Percentiles rank a stretch among this genome's conserved stretches.
Evolutionary conservation across 2,329 filamentous ascomycete genomes (phyloP).

Genomic region (Microascus cirrosus): DNA sequence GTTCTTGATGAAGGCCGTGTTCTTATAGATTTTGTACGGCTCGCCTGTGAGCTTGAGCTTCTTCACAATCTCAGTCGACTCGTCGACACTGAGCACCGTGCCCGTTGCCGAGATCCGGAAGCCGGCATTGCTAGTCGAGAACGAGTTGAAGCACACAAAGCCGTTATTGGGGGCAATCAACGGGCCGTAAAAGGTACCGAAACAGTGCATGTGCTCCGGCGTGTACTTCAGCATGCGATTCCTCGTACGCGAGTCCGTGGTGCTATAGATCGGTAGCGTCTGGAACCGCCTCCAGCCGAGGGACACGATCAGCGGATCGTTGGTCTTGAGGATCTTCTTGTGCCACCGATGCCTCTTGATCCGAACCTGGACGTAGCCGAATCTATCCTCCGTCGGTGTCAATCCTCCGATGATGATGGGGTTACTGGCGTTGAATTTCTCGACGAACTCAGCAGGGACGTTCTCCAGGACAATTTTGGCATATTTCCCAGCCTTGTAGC

Average conservation of each 20-base stretch:
- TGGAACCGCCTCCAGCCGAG: constrained; percentile 95
- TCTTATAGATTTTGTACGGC: constrained; percentile 98
- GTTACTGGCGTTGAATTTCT: constrained; percentile 67
- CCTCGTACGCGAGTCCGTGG: constrained; percentile 81
- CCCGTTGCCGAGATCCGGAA: constrained; percentile 94
- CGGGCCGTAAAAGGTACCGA: constrained; percentile 89
- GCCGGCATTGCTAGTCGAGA: constrained; percentile 73
- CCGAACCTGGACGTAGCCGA: constrained; percentile 87
- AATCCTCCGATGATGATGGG: constrained; percentile 89
- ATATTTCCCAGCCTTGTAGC: constrained; percentile 85
- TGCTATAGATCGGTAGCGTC: constrained; percentile 84
- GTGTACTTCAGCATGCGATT: constrained; percentile 99
- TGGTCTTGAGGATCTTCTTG: constrained; percentile 97
- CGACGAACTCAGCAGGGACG: constrained; percentile 83
- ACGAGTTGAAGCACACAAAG: constrained; percentile 86
- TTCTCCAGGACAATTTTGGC: constrained; percentile 81
- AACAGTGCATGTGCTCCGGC: constrained; percentile 98
- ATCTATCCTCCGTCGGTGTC: constrained; percentile 85
- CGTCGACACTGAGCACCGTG: constrained; percentile 86
- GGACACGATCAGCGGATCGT: constrained; percentile 94
- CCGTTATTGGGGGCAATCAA: constrained; percentile 92
- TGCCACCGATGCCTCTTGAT: constrained; percentile 99
- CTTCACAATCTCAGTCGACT: constrained; percentile 96
- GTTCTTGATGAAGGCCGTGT: constrained; percentile 96
- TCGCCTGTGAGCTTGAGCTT: constrained; percentile 93